Base-by-base conservation (phyloP, 352 stramenopile species). In the Thalassiosira oceanica region DNA sequence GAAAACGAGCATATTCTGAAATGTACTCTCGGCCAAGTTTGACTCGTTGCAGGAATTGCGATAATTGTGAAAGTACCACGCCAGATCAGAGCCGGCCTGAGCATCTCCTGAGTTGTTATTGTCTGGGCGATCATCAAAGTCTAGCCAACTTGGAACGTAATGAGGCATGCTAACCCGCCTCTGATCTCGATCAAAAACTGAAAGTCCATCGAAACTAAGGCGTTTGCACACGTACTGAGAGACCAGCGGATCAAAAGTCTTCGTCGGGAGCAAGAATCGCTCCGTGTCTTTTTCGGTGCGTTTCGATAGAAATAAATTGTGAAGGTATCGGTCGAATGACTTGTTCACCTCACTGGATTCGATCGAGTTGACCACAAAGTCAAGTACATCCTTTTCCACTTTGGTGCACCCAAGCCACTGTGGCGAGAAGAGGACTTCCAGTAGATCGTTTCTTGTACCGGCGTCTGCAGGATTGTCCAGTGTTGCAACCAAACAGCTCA, bases 131-230 rank as follows among this genome's bases (percentile, higher is more conserved):
- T n/a, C n/a, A n/a, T 56, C 29, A 36, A 20, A 23, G 15, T 16
- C 21, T 16, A 76, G 49, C 65, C 65, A 76, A 20, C 23, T 15
- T 13, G 65, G 65, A 49, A 76, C 36, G 36, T 61, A 72, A 28
- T 76, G 65, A 15, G 42, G 20, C 41, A 70, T 70, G 28, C 35
- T 57, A 2, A 37, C 41, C 37, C 23, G 15, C 26, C 24, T 8
- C 39, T 55, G 65, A 36, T 45, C 2, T 29, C 37, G 15, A 18
- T 55, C 26, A 58, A 62, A 60, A 6, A 26, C 28, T 61, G 24
- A 37, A 45, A 11, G 7, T 26, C 24, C 13, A n/a, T 43, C 6
- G 53, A 13, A 71, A 23, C n/a, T 61, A n/a, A 74, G 26, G 26
- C 62, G 35, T 7, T 16, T n/a, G 18, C 54, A 74, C 28, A 74